These are phyloP conservation scores for Marasmius sp. DNA, from an alignment of 1,284 basidiomycete genomes.

Conservation along the genomic window DNA sequence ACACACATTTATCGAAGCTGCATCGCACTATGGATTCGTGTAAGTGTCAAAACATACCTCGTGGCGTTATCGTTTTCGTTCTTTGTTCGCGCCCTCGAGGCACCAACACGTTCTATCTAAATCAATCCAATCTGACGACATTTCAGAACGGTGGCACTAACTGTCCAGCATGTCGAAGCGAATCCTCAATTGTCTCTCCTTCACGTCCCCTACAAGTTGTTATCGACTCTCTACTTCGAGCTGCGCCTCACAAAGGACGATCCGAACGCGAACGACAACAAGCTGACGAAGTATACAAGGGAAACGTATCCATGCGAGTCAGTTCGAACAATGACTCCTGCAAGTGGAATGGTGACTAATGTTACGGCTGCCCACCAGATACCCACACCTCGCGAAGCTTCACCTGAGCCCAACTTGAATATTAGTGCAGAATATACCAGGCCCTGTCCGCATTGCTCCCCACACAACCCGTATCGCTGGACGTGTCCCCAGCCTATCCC, in stretches of 20 bases:
- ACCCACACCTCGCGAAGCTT: conserved; percentile 68
- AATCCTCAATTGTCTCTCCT: conserved; percentile 63
- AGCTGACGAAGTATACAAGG: conserved; percentile 73
- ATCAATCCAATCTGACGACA: no score
- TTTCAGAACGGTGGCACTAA: conserved; percentile 75
- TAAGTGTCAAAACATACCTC: conserved; percentile 40
- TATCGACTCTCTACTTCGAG: conserved; percentile 64
- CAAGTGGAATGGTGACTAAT: neutral
- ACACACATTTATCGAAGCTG: conserved; percentile 46
- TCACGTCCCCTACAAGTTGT: conserved; percentile 70
- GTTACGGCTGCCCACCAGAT: conserved; percentile 42
- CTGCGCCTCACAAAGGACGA: conserved; percentile 63
- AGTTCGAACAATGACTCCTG: conserved; percentile 24
- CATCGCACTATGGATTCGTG: conserved; percentile 73
- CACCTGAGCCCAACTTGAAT: conserved; percentile 71
- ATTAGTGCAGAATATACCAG: conserved; percentile 60
- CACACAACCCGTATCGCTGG: conserved; percentile 70
- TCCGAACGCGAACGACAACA: conserved; percentile 66
- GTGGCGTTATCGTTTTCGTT: conserved; percentile 10
- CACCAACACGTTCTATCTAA: neutral
- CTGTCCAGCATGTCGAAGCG: conserved; percentile 72
- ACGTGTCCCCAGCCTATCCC: conserved; percentile 70
- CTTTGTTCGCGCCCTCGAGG: neutral
- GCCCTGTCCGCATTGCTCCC: conserved; percentile 72
- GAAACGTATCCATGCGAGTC: conserved; percentile 67